Evolutionary conservation across 176 grass and related monocot species (phyloP).

Genomic region (Rhipidocladum racemiflorum): DNA sequence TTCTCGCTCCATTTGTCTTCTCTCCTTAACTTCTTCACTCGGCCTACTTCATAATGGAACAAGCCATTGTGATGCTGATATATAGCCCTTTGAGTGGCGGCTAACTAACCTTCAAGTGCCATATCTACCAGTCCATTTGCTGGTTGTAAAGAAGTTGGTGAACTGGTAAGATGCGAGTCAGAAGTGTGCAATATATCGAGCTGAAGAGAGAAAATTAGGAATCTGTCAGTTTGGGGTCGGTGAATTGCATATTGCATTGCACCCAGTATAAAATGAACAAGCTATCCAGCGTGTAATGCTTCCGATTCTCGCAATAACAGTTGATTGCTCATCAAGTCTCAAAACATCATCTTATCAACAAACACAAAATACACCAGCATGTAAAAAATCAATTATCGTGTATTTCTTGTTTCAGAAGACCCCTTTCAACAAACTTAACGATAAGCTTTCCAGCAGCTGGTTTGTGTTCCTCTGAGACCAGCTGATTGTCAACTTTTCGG

Average conservation of each 20-base stretch:
- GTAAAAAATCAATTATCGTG: slow-evolving; percentile 31
- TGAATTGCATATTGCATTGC: slow-evolving; percentile 9
- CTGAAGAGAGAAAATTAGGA: neutral
- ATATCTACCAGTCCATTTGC: slow-evolving; percentile 33
- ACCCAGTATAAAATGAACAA: neutral
- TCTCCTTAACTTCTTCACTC: slow-evolving; percentile 4
- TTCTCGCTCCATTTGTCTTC: slow-evolving; percentile 53
- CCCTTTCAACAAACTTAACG: slow-evolving; percentile 81
- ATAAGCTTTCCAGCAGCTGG: slow-evolving; percentile 58
- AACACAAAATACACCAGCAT: neutral
- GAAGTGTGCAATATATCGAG: neutral
- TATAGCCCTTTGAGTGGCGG: neutral
- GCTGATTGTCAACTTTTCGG: slow-evolving; percentile 50
- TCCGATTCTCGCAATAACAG: neutral
- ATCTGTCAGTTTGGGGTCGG: neutral
- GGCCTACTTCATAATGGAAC: slow-evolving; percentile 27
- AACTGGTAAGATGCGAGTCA: neutral
- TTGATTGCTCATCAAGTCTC: neutral
- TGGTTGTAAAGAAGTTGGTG: slow-evolving; percentile 23
- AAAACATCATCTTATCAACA: neutral
- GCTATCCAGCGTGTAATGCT: neutral
- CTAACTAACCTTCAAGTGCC: slow-evolving; percentile 33
- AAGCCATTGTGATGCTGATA: neutral
- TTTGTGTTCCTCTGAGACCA: slow-evolving; percentile 40
- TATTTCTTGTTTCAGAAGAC: slow-evolving; percentile 43